phyloP scores from a whole-genome alignment of 257 asterid genomes.

The Salvia miltiorrhiza region DNA sequence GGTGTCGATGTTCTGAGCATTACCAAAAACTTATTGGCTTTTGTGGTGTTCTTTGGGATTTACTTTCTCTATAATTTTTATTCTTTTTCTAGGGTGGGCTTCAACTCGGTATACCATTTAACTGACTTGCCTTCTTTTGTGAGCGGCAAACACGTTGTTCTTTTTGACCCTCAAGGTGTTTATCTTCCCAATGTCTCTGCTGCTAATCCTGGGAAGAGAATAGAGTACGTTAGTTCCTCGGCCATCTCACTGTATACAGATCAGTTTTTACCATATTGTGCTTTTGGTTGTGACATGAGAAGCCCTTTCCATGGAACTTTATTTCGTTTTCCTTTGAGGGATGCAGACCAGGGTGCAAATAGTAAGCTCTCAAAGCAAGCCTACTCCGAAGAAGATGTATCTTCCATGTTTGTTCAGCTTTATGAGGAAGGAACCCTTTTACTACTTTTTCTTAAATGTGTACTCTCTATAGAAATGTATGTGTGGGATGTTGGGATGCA shows the following conservation, averaged over 20 bases:
- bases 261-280: slow-evolving; percentile 90
- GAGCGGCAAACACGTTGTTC: slow-evolving; percentile 90
- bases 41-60: slow-evolving; percentile 1
- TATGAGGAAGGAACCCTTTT: slow-evolving; percentile 82
- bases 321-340: slow-evolving; percentile 97
- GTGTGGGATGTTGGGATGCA: slow-evolving; percentile 77
- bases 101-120: slow-evolving; percentile 96
- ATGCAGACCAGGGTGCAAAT: slow-evolving; percentile 73
- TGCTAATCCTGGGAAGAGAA: slow-evolving; percentile 95
- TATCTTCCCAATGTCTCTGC: slow-evolving; percentile 84
- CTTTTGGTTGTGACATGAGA: slow-evolving; percentile 94
- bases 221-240: slow-evolving; percentile 81
- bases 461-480: slow-evolving; percentile 74
- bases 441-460: slow-evolving; percentile 79
- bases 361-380: slow-evolving; percentile 95
- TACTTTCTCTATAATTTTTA: slow-evolving; percentile 22
- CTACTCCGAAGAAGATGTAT: slow-evolving; percentile 78
- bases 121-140: slow-evolving; percentile 95
- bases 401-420: slow-evolving; percentile 77
- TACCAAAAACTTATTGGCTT: slow-evolving; percentile 8
- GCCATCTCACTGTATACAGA: slow-evolving; percentile 77
- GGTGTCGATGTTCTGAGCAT: background rate
- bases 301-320: slow-evolving; percentile 84
- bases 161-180: slow-evolving; percentile 94
- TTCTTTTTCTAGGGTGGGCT: slow-evolving; percentile 81